Percentiles rank a stretch among this genome's conserved stretches.
Evolutionary conservation across 2,329 filamentous ascomycete species (phyloP).

Genomic region (Apiospora kogelbergensis): DNA sequence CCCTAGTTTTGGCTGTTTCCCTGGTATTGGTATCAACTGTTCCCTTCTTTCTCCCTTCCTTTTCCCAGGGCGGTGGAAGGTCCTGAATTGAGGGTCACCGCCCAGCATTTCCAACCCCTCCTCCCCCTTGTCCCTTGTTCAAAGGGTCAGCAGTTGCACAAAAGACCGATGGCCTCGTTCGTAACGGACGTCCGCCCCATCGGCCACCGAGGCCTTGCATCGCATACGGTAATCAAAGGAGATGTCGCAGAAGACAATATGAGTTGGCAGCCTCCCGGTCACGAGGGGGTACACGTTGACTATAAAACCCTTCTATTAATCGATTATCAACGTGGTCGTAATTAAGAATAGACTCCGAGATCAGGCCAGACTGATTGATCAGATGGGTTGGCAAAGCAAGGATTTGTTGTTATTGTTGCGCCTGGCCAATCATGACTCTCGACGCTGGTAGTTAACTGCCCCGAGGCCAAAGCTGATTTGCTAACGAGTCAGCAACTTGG

Average conservation of each 20-base stretch:
- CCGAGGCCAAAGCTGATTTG: not conserved
- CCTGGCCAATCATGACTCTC: not conserved
- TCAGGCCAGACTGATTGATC: not conserved
- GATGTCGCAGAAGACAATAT: not conserved
- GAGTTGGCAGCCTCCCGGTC: not conserved
- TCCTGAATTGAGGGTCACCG: not conserved
- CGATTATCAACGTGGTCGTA: not conserved
- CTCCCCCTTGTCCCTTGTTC: not conserved
- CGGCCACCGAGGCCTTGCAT: not conserved
- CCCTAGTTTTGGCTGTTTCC: not conserved
- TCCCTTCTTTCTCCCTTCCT: not conserved
- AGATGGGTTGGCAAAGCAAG: not conserved
- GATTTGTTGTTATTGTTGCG: not conserved
- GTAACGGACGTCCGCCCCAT: not conserved
- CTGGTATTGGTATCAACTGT: not conserved
- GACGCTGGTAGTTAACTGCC: not conserved
- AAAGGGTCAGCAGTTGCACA: not conserved
- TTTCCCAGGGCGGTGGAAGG: not conserved
- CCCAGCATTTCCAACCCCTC: not conserved
- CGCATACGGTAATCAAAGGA: not conserved
- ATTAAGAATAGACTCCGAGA: not conserved
- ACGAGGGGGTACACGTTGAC: not conserved
- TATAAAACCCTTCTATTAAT: not conserved
- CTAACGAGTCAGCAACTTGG: not conserved
- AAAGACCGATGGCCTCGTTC: not conserved